Percentiles rank a stretch among this genome's conserved stretches.
phyloP scores from a whole-genome alignment of 257 asterid genomes.

The Ophiorrhiza pumila region DNA sequence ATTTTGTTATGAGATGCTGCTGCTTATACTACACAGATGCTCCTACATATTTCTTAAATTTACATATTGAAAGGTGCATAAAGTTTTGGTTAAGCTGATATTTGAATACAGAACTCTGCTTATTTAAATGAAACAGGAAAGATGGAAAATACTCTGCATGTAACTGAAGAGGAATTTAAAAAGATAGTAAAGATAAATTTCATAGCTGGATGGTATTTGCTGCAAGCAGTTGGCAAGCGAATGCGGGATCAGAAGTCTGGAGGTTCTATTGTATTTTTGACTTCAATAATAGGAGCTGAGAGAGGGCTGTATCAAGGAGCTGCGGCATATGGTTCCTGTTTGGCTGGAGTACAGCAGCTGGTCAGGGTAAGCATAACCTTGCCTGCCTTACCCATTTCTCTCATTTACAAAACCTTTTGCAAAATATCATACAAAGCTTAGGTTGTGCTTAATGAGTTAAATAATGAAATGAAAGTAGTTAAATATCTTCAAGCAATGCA shows the following conservation, averaged over 20 bases:
- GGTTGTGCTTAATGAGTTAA: neutral
- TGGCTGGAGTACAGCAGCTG: conserved; percentile 88
- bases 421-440: neutral
- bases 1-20: neutral
- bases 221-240: conserved; percentile 63
- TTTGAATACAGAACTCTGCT: neutral
- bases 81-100: neutral
- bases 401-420: neutral
- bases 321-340: conserved; percentile 92
- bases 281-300: conserved; percentile 75
- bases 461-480: neutral
- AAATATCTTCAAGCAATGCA: neutral
- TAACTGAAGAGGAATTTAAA: conserved; percentile 65
- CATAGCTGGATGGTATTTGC: conserved; percentile 77
- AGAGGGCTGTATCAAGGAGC: conserved; percentile 94
- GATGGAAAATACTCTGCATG: conserved; percentile 69
- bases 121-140: conserved; percentile 55
- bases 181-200: conserved; percentile 70
- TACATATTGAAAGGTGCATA: neutral
- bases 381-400: neutral
- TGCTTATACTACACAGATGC: neutral
- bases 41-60: neutral
- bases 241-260: conserved; percentile 83
- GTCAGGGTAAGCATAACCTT: conserved; percentile 55
- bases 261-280: conserved; percentile 77